Percentiles rank a stretch among this genome's conserved stretches.
These are phyloP conservation scores for Parietaria judaica DNA, from an alignment of 306 rosid genomes.

Conservation along the genomic window DNA sequence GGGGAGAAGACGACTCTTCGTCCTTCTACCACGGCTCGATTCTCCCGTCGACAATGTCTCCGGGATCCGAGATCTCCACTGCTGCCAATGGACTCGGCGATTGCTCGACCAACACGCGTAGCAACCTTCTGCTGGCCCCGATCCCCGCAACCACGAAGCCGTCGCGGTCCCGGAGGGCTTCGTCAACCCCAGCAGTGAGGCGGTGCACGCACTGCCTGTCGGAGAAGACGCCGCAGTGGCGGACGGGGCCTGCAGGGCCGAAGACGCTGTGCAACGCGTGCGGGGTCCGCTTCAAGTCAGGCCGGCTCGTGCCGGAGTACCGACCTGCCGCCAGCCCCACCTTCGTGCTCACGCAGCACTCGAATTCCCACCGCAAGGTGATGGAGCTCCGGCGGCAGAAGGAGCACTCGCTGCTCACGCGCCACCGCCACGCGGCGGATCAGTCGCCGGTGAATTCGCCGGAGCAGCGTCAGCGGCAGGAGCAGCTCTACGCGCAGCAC, in stretches of 20 bases:
- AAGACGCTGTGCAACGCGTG: slow-evolving; percentile 66
- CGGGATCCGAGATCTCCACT: not conserved
- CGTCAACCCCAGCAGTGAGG: slow-evolving; percentile 1
- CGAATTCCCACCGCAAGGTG: slow-evolving; percentile 67
- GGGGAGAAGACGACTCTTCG: slow-evolving; percentile 43
- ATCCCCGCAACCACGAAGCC: not conserved
- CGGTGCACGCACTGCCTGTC: slow-evolving; percentile 53
- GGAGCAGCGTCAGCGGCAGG: not conserved
- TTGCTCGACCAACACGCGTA: slow-evolving; percentile 22
- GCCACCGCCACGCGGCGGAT: not conserved
- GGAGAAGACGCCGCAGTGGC: slow-evolving; percentile 64
- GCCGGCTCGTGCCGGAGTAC: slow-evolving; percentile 55
- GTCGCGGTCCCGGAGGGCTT: not conserved
- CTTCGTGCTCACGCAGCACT: slow-evolving; percentile 48
- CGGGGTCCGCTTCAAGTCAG: slow-evolving; percentile 60
- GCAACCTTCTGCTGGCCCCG: slow-evolving; percentile 21
- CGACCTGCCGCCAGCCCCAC: slow-evolving; percentile 61
- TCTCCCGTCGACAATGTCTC: not conserved
- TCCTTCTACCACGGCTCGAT: slow-evolving; percentile 7
- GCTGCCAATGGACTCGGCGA: slow-evolving; percentile 18
- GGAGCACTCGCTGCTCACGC: slow-evolving; percentile 16
- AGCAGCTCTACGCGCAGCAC: slow-evolving; percentile 18
- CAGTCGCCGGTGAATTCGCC: not conserved
- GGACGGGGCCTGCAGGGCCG: slow-evolving; percentile 63
- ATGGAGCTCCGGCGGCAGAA: slow-evolving; percentile 51